Evolutionary conservation across 2,329 filamentous ascomycete species (phyloP), one percentile per base, ranked within the genome.

Genomic region (Cladosporium austrohemisphaericum): DNA sequence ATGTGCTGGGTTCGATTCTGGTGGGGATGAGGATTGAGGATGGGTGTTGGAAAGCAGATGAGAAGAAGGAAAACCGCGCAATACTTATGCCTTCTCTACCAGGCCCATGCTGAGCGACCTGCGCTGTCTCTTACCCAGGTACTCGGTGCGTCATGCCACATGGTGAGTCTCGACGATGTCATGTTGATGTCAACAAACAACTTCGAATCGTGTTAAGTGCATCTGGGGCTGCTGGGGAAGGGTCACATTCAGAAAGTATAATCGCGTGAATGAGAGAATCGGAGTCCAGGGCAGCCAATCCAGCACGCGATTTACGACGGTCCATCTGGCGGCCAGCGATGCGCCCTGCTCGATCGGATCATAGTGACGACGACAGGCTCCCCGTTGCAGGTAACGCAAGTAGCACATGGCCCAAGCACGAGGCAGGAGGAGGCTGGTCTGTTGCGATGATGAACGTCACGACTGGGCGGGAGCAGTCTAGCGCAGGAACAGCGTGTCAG

Each of bases 181-280:
- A 50, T 50, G 47, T 50, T 50, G 47, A 50, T 50, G 47, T 41
- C 37, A 50, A 47, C 32, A 45, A 11, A 37, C 14, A 16, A 26
- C 41, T 9, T 33, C 44, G 25, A 19, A 16, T 22, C 25, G 26
- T 9, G 4, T 41, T n/a, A 23, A 38, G 23, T 31, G 44, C 26
- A n/a, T 25, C 33, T 47, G 25, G 33, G 25, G 33, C 9, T 14
- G 23, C 22, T 33, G 44, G 25, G 44, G 22, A 47, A 33, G 29
- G 23, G 33, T 33, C n/a, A 23, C 38, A 6, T 26, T 26, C 6
- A 26, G 6, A 26, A 26, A 26, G 25, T 26, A 11, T 26, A 26
- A 26, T 6, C 25, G 6, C 6, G 6, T 26, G 6, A 26, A 26
- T 26, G 25, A 11, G 6, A 26, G 25, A 26, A 6, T 11, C 37